Evolutionary conservation across 2,329 filamentous ascomycete genomes (phyloP).

Genomic region (Ilyonectria sp.): DNA sequence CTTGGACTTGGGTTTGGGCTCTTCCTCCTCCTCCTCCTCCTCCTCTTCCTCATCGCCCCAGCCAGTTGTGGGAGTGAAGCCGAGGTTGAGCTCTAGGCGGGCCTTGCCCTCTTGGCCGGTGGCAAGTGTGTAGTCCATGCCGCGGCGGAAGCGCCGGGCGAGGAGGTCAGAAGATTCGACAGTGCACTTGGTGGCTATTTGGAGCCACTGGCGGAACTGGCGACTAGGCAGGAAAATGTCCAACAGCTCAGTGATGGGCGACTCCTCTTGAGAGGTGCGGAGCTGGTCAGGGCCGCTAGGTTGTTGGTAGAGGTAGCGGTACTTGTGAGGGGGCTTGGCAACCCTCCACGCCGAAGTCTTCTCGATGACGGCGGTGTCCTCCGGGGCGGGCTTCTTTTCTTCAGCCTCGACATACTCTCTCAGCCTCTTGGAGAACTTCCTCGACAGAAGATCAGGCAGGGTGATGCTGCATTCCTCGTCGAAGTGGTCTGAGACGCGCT

Average conservation of each 20-base stretch:
- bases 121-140: slow-evolving; percentile 93
- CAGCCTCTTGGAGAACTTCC: slow-evolving; percentile 83
- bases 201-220: slow-evolving; percentile 92
- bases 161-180: slow-evolving; percentile 83
- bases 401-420: slow-evolving; percentile 78
- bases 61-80: slow-evolving; percentile 86
- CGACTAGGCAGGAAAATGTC: slow-evolving; percentile 87
- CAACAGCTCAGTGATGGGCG: slow-evolving; percentile 82
- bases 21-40: slow-evolving; percentile 60
- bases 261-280: slow-evolving; percentile 58
- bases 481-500: slow-evolving; percentile 86
- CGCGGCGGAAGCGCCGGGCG: slow-evolving; percentile 89
- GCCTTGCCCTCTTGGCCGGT: slow-evolving; percentile 85
- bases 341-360: slow-evolving; percentile 77
- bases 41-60: slow-evolving; percentile 82
- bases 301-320: slow-evolving; percentile 89
- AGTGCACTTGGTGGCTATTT: slow-evolving; percentile 82
- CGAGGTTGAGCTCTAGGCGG: slow-evolving; percentile 88
- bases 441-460: slow-evolving; percentile 82
- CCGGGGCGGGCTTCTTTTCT: slow-evolving; percentile 66
- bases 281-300: slow-evolving; percentile 57
- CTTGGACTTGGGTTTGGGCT: slow-evolving; percentile 50
- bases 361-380: slow-evolving; percentile 70
- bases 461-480: slow-evolving; percentile 87
- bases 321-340: slow-evolving; percentile 93